Base-by-base conservation (phyloP, 2,329 filamentous ascomycete species). In the Verruconis gallopava region DNA sequence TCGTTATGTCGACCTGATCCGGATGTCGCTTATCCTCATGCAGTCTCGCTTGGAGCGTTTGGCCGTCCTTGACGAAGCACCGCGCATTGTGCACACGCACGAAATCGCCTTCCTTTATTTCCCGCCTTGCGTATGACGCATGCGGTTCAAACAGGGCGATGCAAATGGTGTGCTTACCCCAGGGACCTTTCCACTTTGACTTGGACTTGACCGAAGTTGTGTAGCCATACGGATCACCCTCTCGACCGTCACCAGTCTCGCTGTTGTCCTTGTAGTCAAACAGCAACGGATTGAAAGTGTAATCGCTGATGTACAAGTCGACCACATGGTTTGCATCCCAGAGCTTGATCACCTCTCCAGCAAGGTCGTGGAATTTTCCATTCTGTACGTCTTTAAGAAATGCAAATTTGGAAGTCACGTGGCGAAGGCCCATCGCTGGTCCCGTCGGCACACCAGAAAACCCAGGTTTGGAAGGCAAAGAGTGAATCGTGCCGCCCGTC, bases 261-360 rank as follows among this genome's bases (percentile, higher is more conserved):
- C 19, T 28, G n/a, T 30, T 5, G n/a, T 42, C 13, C 11, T 40
- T 20, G 44, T 75, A 75, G 25, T 76, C 59, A 48, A 70, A 79
- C 44, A 95, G 77, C 1, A 53, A 46, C 0, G 66, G 53, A 52
- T 95, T 85, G 39, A 73, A 63, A 0, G 85, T 93, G 57, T 88
- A 94, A 58, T 95, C 88, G 0, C 83, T 81, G 14, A 93, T 64
- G 65, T 86, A 86, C 0, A 94, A 48, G 4, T 75, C 73, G 11
- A 73, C 60, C 44, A 61, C 71, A 19, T 65, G 59, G 36, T 58
- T 66, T 30, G 60, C 57, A 19, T 36, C 17, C 49, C 65, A 73
- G 1, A 69, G 62, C 49, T 71, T 77, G 37, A 86, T 71, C 2
- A 93, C 74, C 53, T 88, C 72, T 2, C 73, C 85, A 14, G 84